A percentile compares a stretch with the other conserved stretches of the same genome.
Evolutionary conservation across 345 rosid species (phyloP).

Genomic region (Citrus australasica): DNA sequence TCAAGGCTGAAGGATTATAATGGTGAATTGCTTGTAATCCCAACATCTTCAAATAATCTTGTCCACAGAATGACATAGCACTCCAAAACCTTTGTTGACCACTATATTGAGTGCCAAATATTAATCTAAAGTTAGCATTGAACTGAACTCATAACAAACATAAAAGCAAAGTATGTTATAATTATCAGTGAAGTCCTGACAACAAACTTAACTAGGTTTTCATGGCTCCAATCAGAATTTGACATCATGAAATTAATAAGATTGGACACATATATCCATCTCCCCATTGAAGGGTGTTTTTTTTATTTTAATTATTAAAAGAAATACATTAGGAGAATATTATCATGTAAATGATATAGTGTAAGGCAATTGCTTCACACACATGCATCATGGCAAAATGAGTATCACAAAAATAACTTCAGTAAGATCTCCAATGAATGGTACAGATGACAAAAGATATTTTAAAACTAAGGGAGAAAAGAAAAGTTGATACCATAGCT

Average conservation of each 20-base stretch:
- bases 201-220: neutral
- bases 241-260: neutral
- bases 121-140: neutral
- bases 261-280: neutral
- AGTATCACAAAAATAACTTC: neutral
- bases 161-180: neutral
- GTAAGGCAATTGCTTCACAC: neutral
- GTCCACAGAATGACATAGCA: neutral
- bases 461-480: neutral
- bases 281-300: neutral
- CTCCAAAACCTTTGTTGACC: neutral
- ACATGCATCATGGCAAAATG: neutral
- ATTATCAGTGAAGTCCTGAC: neutral
- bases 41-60: neutral
- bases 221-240: neutral
- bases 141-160: neutral
- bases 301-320: neutral
- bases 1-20: neutral
- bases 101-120: neutral
- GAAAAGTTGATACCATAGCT: constrained; percentile 45
- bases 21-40: neutral
- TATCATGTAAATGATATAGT: neutral
- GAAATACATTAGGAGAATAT: neutral
- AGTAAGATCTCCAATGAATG: neutral
- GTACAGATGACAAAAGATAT: neutral